Base-by-base conservation (phyloP, 1,284 basidiomycete species). In the Austroboletus novae-zelandiae region DNA sequence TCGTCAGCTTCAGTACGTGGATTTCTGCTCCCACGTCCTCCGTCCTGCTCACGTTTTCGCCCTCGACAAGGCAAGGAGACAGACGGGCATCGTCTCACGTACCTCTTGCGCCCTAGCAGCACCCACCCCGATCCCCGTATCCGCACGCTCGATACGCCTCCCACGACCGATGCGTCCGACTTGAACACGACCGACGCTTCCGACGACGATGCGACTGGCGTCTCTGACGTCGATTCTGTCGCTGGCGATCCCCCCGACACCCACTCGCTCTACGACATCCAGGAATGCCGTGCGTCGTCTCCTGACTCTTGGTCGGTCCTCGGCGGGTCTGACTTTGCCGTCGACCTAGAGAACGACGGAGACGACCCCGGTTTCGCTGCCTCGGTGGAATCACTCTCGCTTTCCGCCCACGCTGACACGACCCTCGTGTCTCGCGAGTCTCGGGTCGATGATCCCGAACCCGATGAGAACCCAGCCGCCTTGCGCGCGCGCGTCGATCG, bases 1-100 rank as follows among this genome's bases (percentile, higher is more conserved):
- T 91, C 48, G 83, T 91, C 56, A 87, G 84, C 67, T 91, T 83
- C 73, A 91, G 89, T 89, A 65, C 61, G 87, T 77, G n/a, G n/a
- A n/a, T n/a, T n/a, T n/a, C n/a, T n/a, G n/a, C n/a, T 23, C 20
- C 20, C 20, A 4, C 20, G 20, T 23, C 20, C 20, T n/a, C n/a
- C n/a, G n/a, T 23, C 20, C 4, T 23, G 5, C 20, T 23, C 20
- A 23, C 20, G 20, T 23, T 23, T n/a, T n/a, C n/a, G n/a, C 53
- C 23, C 29, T 46, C 35, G 17, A 43, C 54, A 91, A 23, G 88
- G 88, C 70, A 90, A 86, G 71, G 86, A 89, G 39, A 67, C 72
- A 1, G 67, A 77, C 1, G 80, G 80, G 0, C 67, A 74, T 43
- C 83, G 89, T 20, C 72, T 89, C 37, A 91, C 89, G 2, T 84